These are phyloP conservation scores for Leptographium flavum DNA, from an alignment of 2,329 filamentous ascomycete species.

Conservation along the genomic window DNA sequence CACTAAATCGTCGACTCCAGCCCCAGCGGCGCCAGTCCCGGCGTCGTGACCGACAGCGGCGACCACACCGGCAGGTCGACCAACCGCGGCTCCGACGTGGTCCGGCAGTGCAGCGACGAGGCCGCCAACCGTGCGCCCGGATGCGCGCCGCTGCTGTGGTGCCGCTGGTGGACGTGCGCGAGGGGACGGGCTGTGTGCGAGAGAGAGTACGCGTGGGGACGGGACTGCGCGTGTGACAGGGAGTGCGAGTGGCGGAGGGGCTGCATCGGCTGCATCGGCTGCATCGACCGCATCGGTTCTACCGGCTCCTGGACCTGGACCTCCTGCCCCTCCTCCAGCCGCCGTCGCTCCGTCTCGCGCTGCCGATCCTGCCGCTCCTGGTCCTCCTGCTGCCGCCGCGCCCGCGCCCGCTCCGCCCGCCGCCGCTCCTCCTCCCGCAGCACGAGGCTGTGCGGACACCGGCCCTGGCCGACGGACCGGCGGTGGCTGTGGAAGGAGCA, in stretches of 20 bases:
- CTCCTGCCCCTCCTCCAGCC: not conserved
- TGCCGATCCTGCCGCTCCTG: not conserved
- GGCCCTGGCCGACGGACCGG: conserved; percentile 35
- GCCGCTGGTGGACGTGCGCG: not conserved
- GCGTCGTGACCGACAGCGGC: conserved; percentile 2
- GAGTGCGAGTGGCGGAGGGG: not conserved
- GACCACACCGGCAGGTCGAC: conserved; percentile 7
- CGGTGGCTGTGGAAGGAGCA: conserved; percentile 48
- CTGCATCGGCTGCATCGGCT: not conserved
- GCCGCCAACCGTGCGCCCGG: too few species aligned
- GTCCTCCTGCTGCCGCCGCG: not conserved
- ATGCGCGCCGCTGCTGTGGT: not conserved
- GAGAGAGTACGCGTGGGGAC: too few species aligned
- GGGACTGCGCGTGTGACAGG: too few species aligned
- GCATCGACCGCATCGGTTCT: not conserved
- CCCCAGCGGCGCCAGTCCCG: conserved; percentile 6
- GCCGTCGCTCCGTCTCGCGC: too few species aligned
- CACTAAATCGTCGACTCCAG: conserved; percentile 9
- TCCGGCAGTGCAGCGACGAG: not conserved
- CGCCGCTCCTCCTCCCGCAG: not conserved
- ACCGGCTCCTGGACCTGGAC: not conserved
- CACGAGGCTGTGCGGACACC: conserved; percentile 31
- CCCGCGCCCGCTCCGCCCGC: not conserved
- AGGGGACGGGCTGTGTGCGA: too few species aligned
- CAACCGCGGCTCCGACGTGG: conserved; percentile 4